Evolutionary conservation across 768 basidiomycete genomes (phyloP).

Genomic region (Lactarius vividus): DNA sequence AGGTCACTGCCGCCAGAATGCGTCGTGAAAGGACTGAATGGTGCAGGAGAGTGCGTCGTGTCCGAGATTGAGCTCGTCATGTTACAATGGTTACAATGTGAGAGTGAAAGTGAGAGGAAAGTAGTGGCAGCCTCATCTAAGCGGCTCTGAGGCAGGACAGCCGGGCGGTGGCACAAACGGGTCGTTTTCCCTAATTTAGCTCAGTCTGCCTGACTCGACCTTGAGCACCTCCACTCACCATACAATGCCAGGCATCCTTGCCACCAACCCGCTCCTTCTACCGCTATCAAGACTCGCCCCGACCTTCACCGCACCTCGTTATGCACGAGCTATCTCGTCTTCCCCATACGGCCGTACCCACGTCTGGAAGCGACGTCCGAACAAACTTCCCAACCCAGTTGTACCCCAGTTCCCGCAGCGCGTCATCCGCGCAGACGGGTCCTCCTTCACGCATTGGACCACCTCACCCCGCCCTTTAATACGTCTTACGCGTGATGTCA

Average conservation of each 20-base stretch:
- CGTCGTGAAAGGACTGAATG: slow-evolving; percentile 41
- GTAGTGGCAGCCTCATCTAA: neutral
- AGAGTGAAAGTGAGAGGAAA: slow-evolving; percentile 6
- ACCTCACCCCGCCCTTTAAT: slow-evolving; percentile 80
- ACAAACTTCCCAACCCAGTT: slow-evolving; percentile 73
- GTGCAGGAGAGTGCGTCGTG: slow-evolving; percentile 37
- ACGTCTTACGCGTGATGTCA: slow-evolving; percentile 80
- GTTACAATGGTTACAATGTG: slow-evolving; percentile 26
- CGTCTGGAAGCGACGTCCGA: slow-evolving; percentile 68
- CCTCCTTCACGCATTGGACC: slow-evolving; percentile 83
- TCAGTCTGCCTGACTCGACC: neutral
- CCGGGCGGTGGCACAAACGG: neutral
- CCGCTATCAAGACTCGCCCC: neutral
- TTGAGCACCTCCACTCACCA: neutral
- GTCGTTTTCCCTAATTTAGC: neutral
- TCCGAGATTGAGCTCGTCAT: slow-evolving; percentile 38
- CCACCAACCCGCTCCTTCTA: neutral
- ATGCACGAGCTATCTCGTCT: slow-evolving; percentile 50
- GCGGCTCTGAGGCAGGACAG: neutral
- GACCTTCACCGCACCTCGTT: neutral
- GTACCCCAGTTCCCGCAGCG: slow-evolving; percentile 85
- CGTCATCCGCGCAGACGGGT: slow-evolving; percentile 85
- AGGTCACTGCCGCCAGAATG: slow-evolving; percentile 34
- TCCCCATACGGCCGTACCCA: slow-evolving; percentile 85
- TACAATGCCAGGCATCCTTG: neutral